Evolutionary conservation across 208 protist genomes (phyloP).

Genomic region (Crithidia mellificae): DNA sequence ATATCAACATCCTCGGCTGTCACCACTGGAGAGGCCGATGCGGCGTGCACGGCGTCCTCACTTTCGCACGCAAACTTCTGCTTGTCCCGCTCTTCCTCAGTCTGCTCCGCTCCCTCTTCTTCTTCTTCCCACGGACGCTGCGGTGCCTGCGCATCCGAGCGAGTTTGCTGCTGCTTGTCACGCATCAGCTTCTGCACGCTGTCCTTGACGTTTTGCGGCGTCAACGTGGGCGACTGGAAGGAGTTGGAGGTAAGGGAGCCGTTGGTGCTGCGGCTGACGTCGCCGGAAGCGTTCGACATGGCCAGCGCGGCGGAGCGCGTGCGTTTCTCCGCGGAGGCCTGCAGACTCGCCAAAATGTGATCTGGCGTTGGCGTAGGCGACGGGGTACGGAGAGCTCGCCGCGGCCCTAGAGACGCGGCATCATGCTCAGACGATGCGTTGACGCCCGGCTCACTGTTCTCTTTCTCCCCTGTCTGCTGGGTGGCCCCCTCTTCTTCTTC

Average conservation of each 20-base stretch:
- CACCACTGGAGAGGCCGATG: conserved; percentile 26
- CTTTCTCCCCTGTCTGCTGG: not conserved
- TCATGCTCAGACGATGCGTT: not conserved
- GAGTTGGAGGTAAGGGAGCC: not conserved
- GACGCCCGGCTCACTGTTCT: not conserved
- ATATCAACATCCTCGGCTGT: conserved; percentile 24
- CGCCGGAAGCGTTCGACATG: not conserved
- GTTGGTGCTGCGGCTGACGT: not conserved
- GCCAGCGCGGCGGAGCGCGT: conserved; percentile 23
- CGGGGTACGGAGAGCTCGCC: conserved; percentile 3
- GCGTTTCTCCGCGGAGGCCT: conserved; percentile 44
- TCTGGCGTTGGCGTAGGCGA: conserved; percentile 38
- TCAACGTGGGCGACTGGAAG: conserved; percentile 35
- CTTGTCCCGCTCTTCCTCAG: too few species aligned
- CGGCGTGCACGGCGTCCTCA: too few species aligned
- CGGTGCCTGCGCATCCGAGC: conserved; percentile 34
- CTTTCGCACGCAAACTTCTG: too few species aligned
- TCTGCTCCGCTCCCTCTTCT: too few species aligned
- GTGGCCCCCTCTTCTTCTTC: not conserved
- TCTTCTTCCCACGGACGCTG: conserved; percentile 25
- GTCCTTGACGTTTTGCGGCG: conserved; percentile 44
- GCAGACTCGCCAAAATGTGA: conserved; percentile 39
- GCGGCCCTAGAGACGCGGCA: not conserved
- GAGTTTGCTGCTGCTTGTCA: conserved; percentile 18
- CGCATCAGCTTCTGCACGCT: conserved; percentile 32